These are phyloP conservation scores for Lanmaoa pseudosensibilis DNA, from an alignment of 768 basidiomycete species.

Conservation along the genomic window DNA sequence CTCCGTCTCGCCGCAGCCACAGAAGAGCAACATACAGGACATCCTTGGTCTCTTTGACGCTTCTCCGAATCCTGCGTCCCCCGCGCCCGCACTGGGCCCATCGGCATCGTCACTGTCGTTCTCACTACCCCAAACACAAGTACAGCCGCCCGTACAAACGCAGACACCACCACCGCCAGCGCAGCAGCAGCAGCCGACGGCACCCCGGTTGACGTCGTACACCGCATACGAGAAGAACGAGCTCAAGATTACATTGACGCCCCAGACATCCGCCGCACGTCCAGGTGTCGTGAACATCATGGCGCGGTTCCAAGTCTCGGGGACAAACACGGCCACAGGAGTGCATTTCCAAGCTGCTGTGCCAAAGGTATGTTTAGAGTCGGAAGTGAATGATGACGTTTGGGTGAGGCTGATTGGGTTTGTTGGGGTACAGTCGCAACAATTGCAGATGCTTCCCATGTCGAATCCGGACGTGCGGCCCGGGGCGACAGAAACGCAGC, in stretches of 20 bases:
- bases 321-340: constrained; percentile 49
- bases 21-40: constrained; percentile 74
- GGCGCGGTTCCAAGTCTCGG: constrained; percentile 79
- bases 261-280: constrained; percentile 73
- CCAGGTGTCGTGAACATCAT: constrained; percentile 92
- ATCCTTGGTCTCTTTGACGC: constrained; percentile 87
- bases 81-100: constrained; percentile 12
- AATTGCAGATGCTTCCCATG: constrained; percentile 98
- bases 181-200: constrained; percentile 32
- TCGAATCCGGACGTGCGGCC: constrained; percentile 78
- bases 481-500: constrained; percentile 87
- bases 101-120: constrained; percentile 37
- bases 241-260: constrained; percentile 85
- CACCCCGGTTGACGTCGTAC: constrained; percentile 66
- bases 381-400: not conserved
- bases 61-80: constrained; percentile 36
- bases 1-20: constrained; percentile 44
- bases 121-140: constrained; percentile 39
- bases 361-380: constrained; percentile 64
- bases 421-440: constrained; percentile 68
- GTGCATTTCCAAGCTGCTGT: constrained; percentile 97
- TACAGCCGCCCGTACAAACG: constrained; percentile 34
- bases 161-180: constrained; percentile 34
- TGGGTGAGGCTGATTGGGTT: not conserved
- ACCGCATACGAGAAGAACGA: constrained; percentile 92